Base-by-base conservation (phyloP, 352 stramenopile species). In the Paralagenidium karlingii region DNA sequence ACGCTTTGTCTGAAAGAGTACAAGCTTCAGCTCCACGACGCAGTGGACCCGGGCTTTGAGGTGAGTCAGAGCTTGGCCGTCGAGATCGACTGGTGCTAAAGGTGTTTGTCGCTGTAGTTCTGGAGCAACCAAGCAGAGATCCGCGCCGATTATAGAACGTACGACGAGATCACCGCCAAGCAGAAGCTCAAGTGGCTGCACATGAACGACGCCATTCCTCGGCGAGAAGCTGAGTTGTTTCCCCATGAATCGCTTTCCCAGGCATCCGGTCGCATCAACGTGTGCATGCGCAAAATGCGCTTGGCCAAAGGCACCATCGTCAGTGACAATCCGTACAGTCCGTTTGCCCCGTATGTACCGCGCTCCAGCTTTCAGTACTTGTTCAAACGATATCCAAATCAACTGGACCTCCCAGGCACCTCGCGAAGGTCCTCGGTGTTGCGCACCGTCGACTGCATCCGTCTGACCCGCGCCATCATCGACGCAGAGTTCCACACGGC, bases 381-480 rank as follows among this genome's bases (percentile, higher is more conserved):
- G 9, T 85, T 71, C 66, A 63, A 76, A 38, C 68, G 64, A 22
- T 75, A 82, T 31, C 56, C 58, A 1, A 60, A 71, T 24, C 51
- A 47, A 20, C 51, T 85, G 6, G 70, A 85, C 22, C 47, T 64
- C 2, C 56, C 45, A 0, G 42, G 50, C 5, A 53, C 56, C 9
- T 48, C 55, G 45, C 64, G 63, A 8, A 65, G 60, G 12, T 67
- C 68, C 11, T 58, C 57, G 3, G 63, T 81, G 47, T 43, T 85
- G 34, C 65, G 69, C 20, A 82, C 67, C 6, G 55, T 80, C 24
- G 70, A 82, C 40, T 69, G 55, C 28, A 48, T 85, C 16, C 64
- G 67, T 10, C 33, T 82, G 26, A 60, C 67, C 18, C 45, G 55
- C 0, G 39, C 45, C 8, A 49, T 85, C 19, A 47, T 85, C 16